Evolutionary conservation across 2,329 filamentous ascomycete species (phyloP), one percentile per base, ranked within the genome.

Genomic region (Tolypocladium pustulatum): DNA sequence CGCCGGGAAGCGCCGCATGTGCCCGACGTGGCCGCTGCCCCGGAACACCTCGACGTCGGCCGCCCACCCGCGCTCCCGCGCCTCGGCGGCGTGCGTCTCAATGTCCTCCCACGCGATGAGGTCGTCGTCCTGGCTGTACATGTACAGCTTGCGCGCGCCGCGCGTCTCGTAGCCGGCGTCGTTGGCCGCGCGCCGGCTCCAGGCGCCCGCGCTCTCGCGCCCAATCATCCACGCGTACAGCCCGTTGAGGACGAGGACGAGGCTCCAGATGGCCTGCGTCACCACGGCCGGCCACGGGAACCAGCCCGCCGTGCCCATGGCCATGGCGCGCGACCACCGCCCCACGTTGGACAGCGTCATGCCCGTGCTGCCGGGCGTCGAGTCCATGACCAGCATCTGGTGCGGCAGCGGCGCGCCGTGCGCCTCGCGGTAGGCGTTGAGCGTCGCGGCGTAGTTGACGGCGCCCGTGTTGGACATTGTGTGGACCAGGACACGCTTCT

Each of bases 401-500:
- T 82, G 78, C 2, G 79, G 80, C 61, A 83, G 68, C 25, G 71
- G 61, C 36, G 69, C 61, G 22, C 67, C 70, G 65, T 74, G 67
- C 5, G 65, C 68, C 22, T 75, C 65, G 4, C 68, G 67, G 66
- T 78, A 82, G 0, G 75, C 78, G 61, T 81, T 73, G 15, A 82
- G 65, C 0, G 78, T 75, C 1, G 80, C 75, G 0, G 77, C 79
- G 55, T 76, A 74, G 71, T 78, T 81, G 59, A 81, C 81, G 20
- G 75, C 79, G 17, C 82, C 82, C 0, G 81, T 83, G 66, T 83
- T 85, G 61, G 81, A 84, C 76, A 85, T 82, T 62, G 72, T 71
- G 58, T 84, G 81, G 1, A 81, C 66, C 22, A 84, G 68, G 15
- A 84, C 69, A 6, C 63, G 61, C 69, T 54, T 68, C 60, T 12